These are phyloP conservation scores for Colletotrichum sp. DNA, from an alignment of 2,329 filamentous ascomycete species.

Conservation along the genomic window DNA sequence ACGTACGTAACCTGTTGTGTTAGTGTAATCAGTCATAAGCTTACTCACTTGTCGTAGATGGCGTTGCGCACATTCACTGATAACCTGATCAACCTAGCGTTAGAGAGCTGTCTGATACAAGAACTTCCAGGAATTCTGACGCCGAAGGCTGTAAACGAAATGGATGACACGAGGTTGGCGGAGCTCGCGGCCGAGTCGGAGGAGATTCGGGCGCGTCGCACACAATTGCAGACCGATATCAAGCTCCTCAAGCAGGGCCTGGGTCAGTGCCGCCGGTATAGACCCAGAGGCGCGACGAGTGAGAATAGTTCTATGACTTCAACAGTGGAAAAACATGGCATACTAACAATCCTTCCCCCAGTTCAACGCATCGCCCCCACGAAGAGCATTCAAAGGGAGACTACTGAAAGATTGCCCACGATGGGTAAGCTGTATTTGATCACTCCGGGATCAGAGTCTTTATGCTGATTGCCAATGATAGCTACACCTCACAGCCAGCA, in stretches of 20 bases:
- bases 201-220: conserved; percentile 20
- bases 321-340: neutral
- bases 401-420: too few species aligned
- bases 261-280: conserved; percentile 23
- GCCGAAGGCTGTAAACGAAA: conserved; percentile 34
- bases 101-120: conserved; percentile 52
- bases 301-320: neutral
- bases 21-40: neutral
- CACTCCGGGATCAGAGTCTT: too few species aligned
- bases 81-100: conserved; percentile 50
- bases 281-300: neutral
- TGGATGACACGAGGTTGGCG: conserved; percentile 33
- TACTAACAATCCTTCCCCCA: neutral
- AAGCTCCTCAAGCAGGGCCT: conserved; percentile 23
- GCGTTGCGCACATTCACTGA: conserved; percentile 49
- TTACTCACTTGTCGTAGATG: conserved; percentile 31
- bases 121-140: conserved; percentile 47
- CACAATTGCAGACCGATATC: conserved; percentile 14
- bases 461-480: neutral
- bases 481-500: neutral
- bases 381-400: neutral
- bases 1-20: conserved; percentile 30
- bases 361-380: neutral
- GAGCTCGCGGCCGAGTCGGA: conserved; percentile 36
- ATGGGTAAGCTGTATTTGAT: too few species aligned